Evolutionary conservation across 2,329 filamentous ascomycete species (phyloP), one percentile per base, ranked within the genome.

Genomic region (Ceratocystis huliohia): DNA sequence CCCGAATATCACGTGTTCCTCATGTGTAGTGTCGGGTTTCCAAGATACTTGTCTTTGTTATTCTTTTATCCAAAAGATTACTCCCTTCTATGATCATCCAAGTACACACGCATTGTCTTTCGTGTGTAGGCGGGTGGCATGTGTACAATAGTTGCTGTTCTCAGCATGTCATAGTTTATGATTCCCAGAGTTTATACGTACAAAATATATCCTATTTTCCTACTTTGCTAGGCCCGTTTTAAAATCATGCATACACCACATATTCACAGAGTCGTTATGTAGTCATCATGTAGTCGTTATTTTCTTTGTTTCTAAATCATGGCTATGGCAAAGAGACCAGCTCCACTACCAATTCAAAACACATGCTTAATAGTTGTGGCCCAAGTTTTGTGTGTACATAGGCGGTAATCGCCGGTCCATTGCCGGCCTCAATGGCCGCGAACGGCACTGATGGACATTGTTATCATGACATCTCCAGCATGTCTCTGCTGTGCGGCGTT

Each of bases 1-100:
- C 86, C 85, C 69, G 91, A 80, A 76, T 22, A 13, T 0, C 1
- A 10, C 56, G 33, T 59, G 17, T 37, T 5, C 13, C 3, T 41
- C n/a, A 37, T 37, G 66, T 45, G 28, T 33, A 15, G 17, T 48
- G 8, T 46, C 2, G 5, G 30, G 10, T 17, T 8, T 45, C 2
- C 53, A 57, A 17, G 17, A 37, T 59, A n/a, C 33, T 17, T 59
- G 30, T n/a, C n/a, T n/a, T n/a, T 59, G 17, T 8, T 41, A 41
- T 37, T 37, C 17, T 28, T 20, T 5, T n/a, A 15, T 30, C 56
- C 28, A n/a, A 59, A 59, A 59, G 2, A 53, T 15, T 5, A 50
- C 50, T 17, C 57, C 57, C 61, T 30, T 25, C 17, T 63, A 62
- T 65, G 56, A 48, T 44, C 56, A 41, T 37, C 50, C 41, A 15